phyloP scores from a whole-genome alignment of 441 rosid species.

The Theobroma grandiflorum region DNA sequence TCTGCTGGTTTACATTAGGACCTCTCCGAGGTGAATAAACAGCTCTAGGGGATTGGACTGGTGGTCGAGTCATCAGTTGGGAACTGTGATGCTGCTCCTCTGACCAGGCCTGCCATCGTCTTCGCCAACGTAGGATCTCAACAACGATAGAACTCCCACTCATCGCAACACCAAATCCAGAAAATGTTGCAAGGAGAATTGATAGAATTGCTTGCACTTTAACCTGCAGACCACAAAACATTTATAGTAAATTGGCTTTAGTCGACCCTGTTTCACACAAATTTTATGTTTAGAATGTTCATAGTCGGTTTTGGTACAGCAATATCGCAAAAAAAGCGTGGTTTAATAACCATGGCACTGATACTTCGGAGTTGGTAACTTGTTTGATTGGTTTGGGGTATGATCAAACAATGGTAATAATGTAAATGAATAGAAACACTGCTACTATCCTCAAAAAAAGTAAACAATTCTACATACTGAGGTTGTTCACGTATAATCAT shows the following conservation, averaged over 20 bases:
- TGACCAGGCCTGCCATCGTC: constrained; percentile 50
- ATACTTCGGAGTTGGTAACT: neutral
- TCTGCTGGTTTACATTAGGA: constrained; percentile 22
- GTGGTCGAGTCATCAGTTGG: constrained; percentile 44
- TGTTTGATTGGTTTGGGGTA: too few relatives aligned
- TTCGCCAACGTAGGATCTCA: constrained; percentile 75
- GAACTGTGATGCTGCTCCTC: constrained; percentile 45
- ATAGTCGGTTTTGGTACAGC: neutral
- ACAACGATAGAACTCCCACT: constrained; percentile 83
- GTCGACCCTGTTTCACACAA: neutral
- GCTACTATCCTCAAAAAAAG: too few relatives aligned
- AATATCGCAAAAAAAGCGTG: neutral
- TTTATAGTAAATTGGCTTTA: neutral
- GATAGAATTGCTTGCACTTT: constrained; percentile 70
- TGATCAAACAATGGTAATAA: too few relatives aligned
- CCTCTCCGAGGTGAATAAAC: constrained; percentile 39
- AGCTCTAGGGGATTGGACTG: constrained; percentile 51
- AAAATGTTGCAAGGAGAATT: constrained; percentile 74
- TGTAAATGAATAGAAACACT: too few relatives aligned
- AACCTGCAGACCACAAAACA: constrained; percentile 47
- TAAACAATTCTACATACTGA: neutral
- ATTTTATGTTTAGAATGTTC: neutral
- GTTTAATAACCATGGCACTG: neutral
- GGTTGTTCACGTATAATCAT: neutral
- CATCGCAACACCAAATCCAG: constrained; percentile 87